Percentiles rank a stretch among this genome's conserved stretches.
phyloP scores from a whole-genome alignment of 495 filamentous ascomycete genomes.

The Polyplosphaeria fusca region DNA sequence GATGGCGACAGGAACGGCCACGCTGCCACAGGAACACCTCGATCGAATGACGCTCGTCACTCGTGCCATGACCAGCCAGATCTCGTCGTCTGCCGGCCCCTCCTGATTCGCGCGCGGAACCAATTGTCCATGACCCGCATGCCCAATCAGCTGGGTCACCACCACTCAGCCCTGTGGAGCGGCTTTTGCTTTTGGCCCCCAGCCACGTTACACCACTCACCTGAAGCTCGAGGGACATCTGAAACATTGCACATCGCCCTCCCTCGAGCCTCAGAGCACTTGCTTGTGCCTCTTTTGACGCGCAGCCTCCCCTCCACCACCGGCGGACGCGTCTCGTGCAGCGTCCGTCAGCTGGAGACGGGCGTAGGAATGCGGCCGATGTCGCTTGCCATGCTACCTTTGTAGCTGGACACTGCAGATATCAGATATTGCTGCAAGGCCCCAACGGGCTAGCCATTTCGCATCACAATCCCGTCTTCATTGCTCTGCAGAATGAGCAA shows the following conservation, averaged over 20 bases:
- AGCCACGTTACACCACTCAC: conserved; percentile 21
- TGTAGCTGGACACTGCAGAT: too few species aligned
- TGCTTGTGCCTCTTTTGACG: not conserved
- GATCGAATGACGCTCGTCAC: not conserved
- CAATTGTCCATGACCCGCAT: not conserved
- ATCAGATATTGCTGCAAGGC: too few species aligned
- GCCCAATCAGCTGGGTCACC: not conserved
- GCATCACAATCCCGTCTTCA: too few species aligned
- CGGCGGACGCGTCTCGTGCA: too few species aligned
- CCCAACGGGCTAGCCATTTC: too few species aligned
- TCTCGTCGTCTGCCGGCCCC: not conserved
- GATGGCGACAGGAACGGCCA: not conserved
- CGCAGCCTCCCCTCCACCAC: not conserved
- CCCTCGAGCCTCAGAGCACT: conserved; percentile 10
- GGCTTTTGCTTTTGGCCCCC: conserved; percentile 9
- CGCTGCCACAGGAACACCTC: not conserved
- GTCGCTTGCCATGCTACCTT: too few species aligned
- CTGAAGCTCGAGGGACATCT: not conserved
- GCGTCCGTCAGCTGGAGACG: too few species aligned
- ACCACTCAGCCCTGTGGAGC: conserved; percentile 23
- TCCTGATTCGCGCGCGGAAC: not conserved
- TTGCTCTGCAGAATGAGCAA: too few species aligned
- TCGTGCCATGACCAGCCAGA: not conserved
- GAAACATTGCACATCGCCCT: conserved; percentile 5
- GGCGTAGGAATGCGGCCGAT: too few species aligned